Evolutionary conservation across 2,329 filamentous ascomycete genomes (phyloP).

Genomic region (Didymella lethalis): DNA sequence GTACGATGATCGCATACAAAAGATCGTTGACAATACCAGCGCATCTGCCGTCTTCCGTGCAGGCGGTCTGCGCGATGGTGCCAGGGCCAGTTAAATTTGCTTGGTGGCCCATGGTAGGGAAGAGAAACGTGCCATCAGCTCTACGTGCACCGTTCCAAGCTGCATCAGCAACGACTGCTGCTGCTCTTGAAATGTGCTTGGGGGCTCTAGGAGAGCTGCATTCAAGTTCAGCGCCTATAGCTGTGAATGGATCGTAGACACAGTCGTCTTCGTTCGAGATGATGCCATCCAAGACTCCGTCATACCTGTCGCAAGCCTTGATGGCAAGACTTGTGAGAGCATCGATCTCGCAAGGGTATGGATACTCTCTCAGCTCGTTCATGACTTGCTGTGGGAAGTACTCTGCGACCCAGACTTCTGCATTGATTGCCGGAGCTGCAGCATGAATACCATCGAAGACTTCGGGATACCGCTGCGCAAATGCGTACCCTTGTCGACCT

Average conservation of each 20-base stretch:
- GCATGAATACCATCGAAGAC: constrained; percentile 44
- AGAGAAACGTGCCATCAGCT: constrained; percentile 28
- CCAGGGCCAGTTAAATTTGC: constrained; percentile 17
- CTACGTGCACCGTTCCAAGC: constrained; percentile 27
- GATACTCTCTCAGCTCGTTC: constrained; percentile 24
- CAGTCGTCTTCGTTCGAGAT: constrained; percentile 33
- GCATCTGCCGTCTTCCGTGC: constrained; percentile 21
- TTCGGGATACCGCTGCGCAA: constrained; percentile 45
- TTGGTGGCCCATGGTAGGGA: constrained; percentile 22
- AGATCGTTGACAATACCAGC: constrained; percentile 1
- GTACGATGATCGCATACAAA: constrained; percentile 9
- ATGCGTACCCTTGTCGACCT: constrained; percentile 42
- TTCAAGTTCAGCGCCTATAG: constrained; percentile 22
- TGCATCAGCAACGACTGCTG: constrained; percentile 27
- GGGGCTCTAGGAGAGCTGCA: constrained; percentile 16
- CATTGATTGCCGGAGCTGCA: constrained; percentile 38
- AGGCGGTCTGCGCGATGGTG: constrained; percentile 24
- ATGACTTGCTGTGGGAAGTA: constrained; percentile 37
- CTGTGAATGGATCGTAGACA: constrained; percentile 30
- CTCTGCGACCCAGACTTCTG: constrained; percentile 18
- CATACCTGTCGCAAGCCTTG: constrained; percentile 33
- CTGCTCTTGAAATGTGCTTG: constrained; percentile 14
- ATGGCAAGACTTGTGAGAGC: constrained; percentile 29
- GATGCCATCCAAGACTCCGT: constrained; percentile 37
- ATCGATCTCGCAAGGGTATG: constrained; percentile 36